phyloP scores from a whole-genome alignment of 257 asterid species.

The Paulownia fortunei region DNA sequence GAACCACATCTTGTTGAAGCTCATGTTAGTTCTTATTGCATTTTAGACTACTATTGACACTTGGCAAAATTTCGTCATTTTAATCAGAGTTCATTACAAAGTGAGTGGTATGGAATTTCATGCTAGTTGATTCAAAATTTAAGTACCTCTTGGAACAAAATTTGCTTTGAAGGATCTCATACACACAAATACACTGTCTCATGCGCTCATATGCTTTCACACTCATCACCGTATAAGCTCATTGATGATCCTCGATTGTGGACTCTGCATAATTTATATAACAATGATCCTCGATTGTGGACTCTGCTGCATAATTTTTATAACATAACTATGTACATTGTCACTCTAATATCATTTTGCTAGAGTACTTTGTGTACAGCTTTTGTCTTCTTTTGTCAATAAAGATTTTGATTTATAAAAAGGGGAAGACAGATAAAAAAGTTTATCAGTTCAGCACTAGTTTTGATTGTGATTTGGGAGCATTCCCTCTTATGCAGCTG shows the following conservation, averaged over 20 bases:
- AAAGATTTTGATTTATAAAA: not conserved
- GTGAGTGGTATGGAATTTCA: not conserved
- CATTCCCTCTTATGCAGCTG: conserved; percentile 67
- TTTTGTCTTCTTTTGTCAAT: conserved; percentile 2
- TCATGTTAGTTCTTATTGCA: conserved; percentile 71
- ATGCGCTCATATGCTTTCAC: not conserved
- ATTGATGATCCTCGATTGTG: conserved; percentile 5
- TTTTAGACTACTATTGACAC: conserved; percentile 4
- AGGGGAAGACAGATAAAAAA: not conserved
- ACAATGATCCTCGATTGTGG: not conserved
- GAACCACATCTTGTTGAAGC: conserved; percentile 99
- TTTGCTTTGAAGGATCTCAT: conserved; percentile 11
- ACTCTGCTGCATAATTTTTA: not conserved
- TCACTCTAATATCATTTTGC: not conserved
- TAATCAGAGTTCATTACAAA: not conserved
- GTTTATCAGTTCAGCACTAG: not conserved
- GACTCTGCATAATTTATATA: not conserved
- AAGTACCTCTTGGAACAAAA: not conserved
- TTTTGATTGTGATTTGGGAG: conserved; percentile 31
- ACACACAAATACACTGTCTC: not conserved
- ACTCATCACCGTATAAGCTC: not conserved
- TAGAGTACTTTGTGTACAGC: not conserved
- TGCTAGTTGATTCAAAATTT: conserved; percentile 1
- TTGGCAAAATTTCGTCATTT: conserved; percentile 11
- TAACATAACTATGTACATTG: not conserved